Percentiles rank a stretch among this genome's conserved stretches.
These are phyloP conservation scores for Tarenaya hassleriana DNA, from an alignment of 345 rosid species.

Conservation along the genomic window DNA sequence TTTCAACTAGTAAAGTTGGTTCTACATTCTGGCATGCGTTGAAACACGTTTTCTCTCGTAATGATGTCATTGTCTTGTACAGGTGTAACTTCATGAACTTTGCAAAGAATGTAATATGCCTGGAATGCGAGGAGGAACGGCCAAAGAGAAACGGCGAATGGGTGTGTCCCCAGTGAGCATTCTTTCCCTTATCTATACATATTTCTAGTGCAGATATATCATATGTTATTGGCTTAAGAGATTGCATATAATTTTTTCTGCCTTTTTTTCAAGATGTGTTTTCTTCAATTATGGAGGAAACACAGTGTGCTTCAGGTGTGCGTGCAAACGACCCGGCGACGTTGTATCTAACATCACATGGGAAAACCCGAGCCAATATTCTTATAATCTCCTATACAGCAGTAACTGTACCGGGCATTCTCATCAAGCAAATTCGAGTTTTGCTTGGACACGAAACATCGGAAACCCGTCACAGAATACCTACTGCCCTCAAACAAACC, in stretches of 20 bases:
- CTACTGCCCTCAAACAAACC: no score
- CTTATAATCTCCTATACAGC: no score
- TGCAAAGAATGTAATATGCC: conserved; percentile 63
- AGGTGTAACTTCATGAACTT: conserved; percentile 81
- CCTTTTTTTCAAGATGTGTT: conserved; percentile 43
- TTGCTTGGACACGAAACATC: no score
- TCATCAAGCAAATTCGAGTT: no score
- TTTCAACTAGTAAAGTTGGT: neutral
- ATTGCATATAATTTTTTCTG: conserved; percentile 11
- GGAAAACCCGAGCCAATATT: no score
- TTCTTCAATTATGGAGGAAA: conserved; percentile 57
- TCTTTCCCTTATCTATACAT: neutral
- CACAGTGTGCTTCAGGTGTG: conserved; percentile 66
- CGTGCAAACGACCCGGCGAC: conserved; percentile 57
- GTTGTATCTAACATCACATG: no score
- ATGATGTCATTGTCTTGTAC: conserved; percentile 18
- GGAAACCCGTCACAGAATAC: no score
- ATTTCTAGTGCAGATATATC: conserved; percentile 2
- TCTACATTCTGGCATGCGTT: neutral
- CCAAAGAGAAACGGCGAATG: conserved; percentile 74
- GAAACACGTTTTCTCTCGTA: no score
- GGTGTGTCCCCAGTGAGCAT: conserved; percentile 82
- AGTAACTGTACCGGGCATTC: no score
- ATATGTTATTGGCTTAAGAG: neutral
- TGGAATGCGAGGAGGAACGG: conserved; percentile 59